These are phyloP conservation scores for Lentinula edodes DNA, from an alignment of 768 basidiomycete genomes.

Conservation along the genomic window DNA sequence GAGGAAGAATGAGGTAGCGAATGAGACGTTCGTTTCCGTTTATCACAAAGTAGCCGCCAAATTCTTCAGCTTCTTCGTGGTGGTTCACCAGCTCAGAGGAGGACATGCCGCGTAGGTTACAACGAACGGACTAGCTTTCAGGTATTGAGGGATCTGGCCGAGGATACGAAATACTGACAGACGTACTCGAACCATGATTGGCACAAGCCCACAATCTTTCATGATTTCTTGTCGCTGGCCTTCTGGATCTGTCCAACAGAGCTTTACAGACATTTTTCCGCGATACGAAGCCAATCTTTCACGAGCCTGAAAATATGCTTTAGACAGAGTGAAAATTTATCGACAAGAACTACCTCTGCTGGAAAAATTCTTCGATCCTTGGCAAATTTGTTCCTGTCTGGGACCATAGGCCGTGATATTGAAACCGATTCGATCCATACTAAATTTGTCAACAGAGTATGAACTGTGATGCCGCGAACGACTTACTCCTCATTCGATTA, in stretches of 20 bases:
- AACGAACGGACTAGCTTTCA: slow-evolving; percentile 69
- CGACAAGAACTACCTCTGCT: slow-evolving; percentile 57
- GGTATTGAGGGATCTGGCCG: neutral
- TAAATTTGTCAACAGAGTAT: slow-evolving; percentile 26
- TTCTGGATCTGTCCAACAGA: slow-evolving; percentile 78
- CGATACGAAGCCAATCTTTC: slow-evolving; percentile 92
- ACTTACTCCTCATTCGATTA: slow-evolving; percentile 81
- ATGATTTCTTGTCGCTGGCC: slow-evolving; percentile 64
- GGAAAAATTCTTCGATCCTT: slow-evolving; percentile 81
- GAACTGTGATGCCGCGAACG: neutral
- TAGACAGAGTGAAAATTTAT: neutral
- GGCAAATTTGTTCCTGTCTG: slow-evolving; percentile 74
- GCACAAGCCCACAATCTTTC: slow-evolving; percentile 88
- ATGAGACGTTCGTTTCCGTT: slow-evolving; percentile 99
- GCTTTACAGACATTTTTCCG: slow-evolving; percentile 80
- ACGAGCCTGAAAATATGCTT: slow-evolving; percentile 56
- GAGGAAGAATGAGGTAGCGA: slow-evolving; percentile 93
- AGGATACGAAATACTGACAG: neutral
- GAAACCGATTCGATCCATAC: slow-evolving; percentile 89
- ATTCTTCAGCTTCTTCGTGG: slow-evolving; percentile 97
- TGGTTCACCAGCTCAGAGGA: slow-evolving; percentile 82
- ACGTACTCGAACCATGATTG: slow-evolving; percentile 95
- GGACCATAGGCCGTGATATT: slow-evolving; percentile 79
- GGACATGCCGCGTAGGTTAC: slow-evolving; percentile 83
- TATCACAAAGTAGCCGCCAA: slow-evolving; percentile 97